Percentiles rank a stretch among this genome's conserved stretches.
Conservation (phyloP, 2,329 filamentous ascomycete species). For the Parascedosporium putredinis region DNA sequence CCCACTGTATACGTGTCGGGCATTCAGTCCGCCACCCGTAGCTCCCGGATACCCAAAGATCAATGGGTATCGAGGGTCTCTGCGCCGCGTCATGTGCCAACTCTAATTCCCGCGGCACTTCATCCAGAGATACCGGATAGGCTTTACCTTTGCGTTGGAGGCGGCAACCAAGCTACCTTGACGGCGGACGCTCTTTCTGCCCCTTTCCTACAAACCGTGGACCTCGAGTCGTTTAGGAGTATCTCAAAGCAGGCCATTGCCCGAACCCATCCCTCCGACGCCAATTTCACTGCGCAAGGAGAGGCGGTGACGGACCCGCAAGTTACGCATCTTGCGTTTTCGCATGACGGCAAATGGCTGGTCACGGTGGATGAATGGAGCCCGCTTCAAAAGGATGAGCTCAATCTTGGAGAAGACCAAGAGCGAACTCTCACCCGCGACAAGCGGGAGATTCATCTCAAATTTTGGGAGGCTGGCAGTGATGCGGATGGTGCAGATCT, state of each 20-base stretch:
- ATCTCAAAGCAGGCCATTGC: constrained; percentile 81
- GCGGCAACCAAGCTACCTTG: constrained; percentile 45
- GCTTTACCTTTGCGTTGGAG: constrained; percentile 58
- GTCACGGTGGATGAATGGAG: constrained; percentile 88
- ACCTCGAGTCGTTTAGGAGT: constrained; percentile 68
- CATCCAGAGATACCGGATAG: constrained; percentile 52
- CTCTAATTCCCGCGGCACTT: constrained; percentile 49
- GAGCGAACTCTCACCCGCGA: constrained; percentile 35
- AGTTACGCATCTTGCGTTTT: constrained; percentile 65
- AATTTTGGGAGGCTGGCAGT: constrained; percentile 72
- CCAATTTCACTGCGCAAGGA: constrained; percentile 64
- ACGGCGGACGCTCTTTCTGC: constrained; percentile 37
- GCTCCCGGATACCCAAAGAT: constrained; percentile 39
- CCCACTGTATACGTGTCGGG: constrained; percentile 77
- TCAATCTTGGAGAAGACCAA: constrained; percentile 26
- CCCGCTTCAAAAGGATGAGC: constrained; percentile 59
- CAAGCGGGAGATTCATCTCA: constrained; percentile 67
- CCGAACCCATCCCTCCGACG: constrained; percentile 74
- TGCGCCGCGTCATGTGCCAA: constrained; percentile 20
- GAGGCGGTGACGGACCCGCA: constrained; percentile 66
- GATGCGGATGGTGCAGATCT: constrained; percentile 30
- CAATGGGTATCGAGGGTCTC: constrained; percentile 42
- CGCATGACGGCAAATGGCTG: constrained; percentile 76
- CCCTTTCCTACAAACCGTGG: constrained; percentile 70
- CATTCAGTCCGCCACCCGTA: constrained; percentile 56